Percentiles rank a stretch among this genome's conserved stretches.
phyloP scores from a whole-genome alignment of 371 early-diverging fungal species.

The Fennellomyces sp. region DNA sequence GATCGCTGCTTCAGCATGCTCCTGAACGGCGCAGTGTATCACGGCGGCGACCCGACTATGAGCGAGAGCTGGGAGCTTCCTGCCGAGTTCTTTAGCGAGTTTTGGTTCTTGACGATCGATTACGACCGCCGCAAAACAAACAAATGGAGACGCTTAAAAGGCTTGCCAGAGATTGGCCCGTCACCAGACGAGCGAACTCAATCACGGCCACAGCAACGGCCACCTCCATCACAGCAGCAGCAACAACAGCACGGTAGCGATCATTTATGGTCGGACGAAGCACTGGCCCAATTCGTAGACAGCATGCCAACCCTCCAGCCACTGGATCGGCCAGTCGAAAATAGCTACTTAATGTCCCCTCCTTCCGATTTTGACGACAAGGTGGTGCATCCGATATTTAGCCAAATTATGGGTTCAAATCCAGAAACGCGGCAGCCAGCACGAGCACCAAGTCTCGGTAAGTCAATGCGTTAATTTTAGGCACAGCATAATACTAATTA shows the following conservation, averaged over 20 bases:
- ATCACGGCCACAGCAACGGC: background rate
- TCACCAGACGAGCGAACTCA: constrained; percentile 6
- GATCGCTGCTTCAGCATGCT: constrained; percentile 50
- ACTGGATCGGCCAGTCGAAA: background rate
- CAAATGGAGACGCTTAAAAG: constrained; percentile 39
- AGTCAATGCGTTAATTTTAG: background rate
- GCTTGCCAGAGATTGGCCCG: constrained; percentile 30
- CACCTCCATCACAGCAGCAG: background rate
- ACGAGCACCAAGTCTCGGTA: constrained; percentile 37
- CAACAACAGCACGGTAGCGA: background rate
- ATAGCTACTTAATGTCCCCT: background rate
- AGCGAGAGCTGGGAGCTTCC: constrained; percentile 42
- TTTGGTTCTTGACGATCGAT: constrained; percentile 30
- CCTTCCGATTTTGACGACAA: background rate
- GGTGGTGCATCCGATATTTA: constrained; percentile 23
- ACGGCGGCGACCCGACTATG: constrained; percentile 48
- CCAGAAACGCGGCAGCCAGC: constrained; percentile 24
- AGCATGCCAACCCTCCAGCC: constrained; percentile 18
- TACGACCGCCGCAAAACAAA: constrained; percentile 40
- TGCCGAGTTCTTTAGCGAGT: constrained; percentile 13
- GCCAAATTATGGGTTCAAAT: constrained; percentile 24
- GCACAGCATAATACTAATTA: background rate
- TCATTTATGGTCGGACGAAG: constrained; percentile 10
- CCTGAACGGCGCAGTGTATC: constrained; percentile 39
- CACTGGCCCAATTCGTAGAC: constrained; percentile 11